phyloP scores from a whole-genome alignment of 1,284 basidiomycete species.

The Pseudozyma pruni region DNA sequence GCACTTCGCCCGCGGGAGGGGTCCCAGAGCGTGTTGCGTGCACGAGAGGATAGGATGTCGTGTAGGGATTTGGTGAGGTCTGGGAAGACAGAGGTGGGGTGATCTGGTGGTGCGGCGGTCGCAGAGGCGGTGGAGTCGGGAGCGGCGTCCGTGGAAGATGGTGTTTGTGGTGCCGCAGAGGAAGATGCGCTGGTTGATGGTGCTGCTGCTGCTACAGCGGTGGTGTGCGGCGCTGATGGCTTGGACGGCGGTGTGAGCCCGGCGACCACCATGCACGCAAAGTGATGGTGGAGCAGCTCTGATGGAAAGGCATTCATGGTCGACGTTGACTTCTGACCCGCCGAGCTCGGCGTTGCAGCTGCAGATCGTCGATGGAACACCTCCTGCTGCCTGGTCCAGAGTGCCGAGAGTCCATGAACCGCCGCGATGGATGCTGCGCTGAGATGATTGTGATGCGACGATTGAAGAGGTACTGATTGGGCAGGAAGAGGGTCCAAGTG shows the following conservation, averaged over 20 bases:
- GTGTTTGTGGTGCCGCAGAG: neutral
- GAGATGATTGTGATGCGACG: no score
- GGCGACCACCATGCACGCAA: slow-evolving; percentile 60
- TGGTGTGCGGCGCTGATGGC: slow-evolving; percentile 1
- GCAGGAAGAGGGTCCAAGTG: no score
- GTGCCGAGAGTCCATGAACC: no score
- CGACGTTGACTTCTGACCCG: neutral
- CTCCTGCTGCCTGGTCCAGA: no score
- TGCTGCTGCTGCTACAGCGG: slow-evolving; percentile 13
- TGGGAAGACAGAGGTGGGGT: slow-evolving; percentile 34
- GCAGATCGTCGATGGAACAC: neutral
- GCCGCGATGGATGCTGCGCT: no score
- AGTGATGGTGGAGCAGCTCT: slow-evolving; percentile 62
- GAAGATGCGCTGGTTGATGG: neutral
- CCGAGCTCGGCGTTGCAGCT: neutral
- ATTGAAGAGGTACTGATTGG: no score
- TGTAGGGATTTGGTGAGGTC: slow-evolving; percentile 44
- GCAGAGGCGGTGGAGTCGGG: slow-evolving; percentile 2
- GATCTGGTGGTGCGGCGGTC: slow-evolving; percentile 13
- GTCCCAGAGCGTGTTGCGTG: slow-evolving; percentile 50
- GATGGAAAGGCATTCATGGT: slow-evolving; percentile 62
- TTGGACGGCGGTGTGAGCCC: slow-evolving; percentile 48
- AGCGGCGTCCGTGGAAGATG: neutral
- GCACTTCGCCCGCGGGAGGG: slow-evolving; percentile 46
- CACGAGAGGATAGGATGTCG: slow-evolving; percentile 49